These are phyloP conservation scores for Triticum timopheevii DNA, from an alignment of 176 grass and related monocot genomes.

Conservation along the genomic window DNA sequence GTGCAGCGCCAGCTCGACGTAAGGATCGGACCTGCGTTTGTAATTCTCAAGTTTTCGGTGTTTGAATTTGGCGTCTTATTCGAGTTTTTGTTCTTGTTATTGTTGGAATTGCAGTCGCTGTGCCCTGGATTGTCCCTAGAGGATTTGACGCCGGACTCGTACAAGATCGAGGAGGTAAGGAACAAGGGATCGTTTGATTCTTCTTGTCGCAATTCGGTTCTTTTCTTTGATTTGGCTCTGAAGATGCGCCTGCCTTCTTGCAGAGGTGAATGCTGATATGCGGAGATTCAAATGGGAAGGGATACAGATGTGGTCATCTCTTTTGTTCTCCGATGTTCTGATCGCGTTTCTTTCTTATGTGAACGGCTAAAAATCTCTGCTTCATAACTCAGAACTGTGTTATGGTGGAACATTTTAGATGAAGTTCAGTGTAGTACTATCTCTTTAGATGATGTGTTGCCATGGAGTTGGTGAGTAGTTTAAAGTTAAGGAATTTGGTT, in stretches of 20 bases:
- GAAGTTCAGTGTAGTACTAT: slow-evolving; percentile 24
- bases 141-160: slow-evolving; percentile 44
- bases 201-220: background rate
- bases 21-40: background rate
- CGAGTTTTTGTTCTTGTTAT: background rate
- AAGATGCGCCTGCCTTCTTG: background rate
- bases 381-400: background rate
- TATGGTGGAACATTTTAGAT: slow-evolving; percentile 26
- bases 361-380: slow-evolving; percentile 18
- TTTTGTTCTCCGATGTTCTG: background rate
- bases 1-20: slow-evolving; percentile 63
- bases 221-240: slow-evolving; percentile 22
- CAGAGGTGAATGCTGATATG: slow-evolving; percentile 42
- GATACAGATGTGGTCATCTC: background rate
- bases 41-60: background rate
- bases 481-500: slow-evolving; percentile 23
- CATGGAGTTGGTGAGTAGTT: slow-evolving; percentile 19
- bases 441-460: slow-evolving; percentile 34
- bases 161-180: slow-evolving; percentile 58
- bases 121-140: slow-evolving; percentile 57
- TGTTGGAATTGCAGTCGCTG: slow-evolving; percentile 40
- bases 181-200: background rate
- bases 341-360: slow-evolving; percentile 1
- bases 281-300: slow-evolving; percentile 17
- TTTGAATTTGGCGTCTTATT: slow-evolving; percentile 13